Evolutionary conservation across 257 asterid genomes (phyloP).

Genomic region (Salvia splendens): DNA sequence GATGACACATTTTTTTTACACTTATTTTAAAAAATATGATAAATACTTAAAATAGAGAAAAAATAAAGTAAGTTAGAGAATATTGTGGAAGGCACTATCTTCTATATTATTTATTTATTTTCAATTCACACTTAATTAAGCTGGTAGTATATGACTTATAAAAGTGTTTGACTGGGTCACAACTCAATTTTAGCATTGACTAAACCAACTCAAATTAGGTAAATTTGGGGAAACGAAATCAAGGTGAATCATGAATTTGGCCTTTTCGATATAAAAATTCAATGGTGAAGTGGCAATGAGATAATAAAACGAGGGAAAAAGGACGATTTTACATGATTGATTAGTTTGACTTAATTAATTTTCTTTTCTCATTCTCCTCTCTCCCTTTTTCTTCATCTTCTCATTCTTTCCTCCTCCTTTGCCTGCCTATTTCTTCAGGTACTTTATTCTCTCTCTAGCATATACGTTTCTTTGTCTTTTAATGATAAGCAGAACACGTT

Average conservation of each 20-base stretch:
- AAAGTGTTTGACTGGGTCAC: conserved; percentile 23
- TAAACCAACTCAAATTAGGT: conserved; percentile 14
- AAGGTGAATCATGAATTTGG: not conserved
- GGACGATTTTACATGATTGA: no score
- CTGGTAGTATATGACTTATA: not conserved
- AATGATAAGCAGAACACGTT: not conserved
- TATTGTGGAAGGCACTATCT: no score
- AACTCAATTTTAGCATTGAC: conserved; percentile 26
- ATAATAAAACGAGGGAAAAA: no score
- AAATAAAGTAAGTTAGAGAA: no score
- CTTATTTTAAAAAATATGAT: no score
- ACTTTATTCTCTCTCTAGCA: conserved; percentile 18
- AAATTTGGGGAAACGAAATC: no score
- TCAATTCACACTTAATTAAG: no score
- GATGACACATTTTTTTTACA: no score
- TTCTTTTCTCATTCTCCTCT: not conserved
- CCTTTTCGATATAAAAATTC: not conserved
- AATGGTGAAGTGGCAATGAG: not conserved
- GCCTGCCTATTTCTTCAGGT: conserved; percentile 33
- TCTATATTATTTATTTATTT: no score
- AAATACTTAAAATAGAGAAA: no score
- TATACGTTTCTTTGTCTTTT: not conserved
- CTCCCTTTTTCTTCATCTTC: conserved; percentile 18
- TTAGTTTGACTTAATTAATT: no score
- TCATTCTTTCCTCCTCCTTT: conserved; percentile 18